Base-by-base conservation (phyloP, 495 filamentous ascomycete genomes). In the Umbilicaria muhlenbergii region DNA sequence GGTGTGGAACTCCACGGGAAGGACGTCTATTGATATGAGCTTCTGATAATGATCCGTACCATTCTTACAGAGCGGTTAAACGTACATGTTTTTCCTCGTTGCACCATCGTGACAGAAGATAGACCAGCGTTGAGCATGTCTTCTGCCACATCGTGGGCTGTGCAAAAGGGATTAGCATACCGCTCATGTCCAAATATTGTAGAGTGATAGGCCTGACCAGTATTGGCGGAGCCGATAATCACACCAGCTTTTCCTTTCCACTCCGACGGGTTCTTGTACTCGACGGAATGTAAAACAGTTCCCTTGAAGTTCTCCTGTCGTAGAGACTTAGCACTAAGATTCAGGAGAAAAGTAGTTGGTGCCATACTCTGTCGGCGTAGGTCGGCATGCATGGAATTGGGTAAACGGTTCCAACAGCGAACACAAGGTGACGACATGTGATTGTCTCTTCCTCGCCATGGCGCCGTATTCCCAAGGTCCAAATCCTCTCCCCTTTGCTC, bases 201-300 rank as follows among this genome's bases (percentile, higher is more conserved):
- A 16, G 14, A 37, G 34, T 12, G 8, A 13, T 28, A 28, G 4
- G 16, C 17, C 47, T 34, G 43, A 56, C 58, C 64, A 14, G 65
- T 69, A 43, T 71, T 71, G 12, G 60, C 66, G 7, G 63, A 64
- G 13, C 66, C 66, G 15, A 70, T 50, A 0, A 71, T 50, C 5
- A 68, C 34, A 12, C 59, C 65, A 36, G 50, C 42, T 41, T 64
- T 64, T 11, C 59, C 59, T 37, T 51, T 54, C 56, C 58, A 65
- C 10, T 43, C 13, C n/a, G 41, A 14, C 10, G 52, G 24, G 24
- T 50, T 50, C 35, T 43, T 57, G 48, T 61, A 70, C 12, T 56
- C 35, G 2, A 47, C 51, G 11, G 63, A 64, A 45, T 68, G 64
- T 10, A 66, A 28, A 15, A 55, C 49, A 11, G 49, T 52, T 0